phyloP scores from a whole-genome alignment of 768 basidiomycete species.

The Mycena venus region DNA sequence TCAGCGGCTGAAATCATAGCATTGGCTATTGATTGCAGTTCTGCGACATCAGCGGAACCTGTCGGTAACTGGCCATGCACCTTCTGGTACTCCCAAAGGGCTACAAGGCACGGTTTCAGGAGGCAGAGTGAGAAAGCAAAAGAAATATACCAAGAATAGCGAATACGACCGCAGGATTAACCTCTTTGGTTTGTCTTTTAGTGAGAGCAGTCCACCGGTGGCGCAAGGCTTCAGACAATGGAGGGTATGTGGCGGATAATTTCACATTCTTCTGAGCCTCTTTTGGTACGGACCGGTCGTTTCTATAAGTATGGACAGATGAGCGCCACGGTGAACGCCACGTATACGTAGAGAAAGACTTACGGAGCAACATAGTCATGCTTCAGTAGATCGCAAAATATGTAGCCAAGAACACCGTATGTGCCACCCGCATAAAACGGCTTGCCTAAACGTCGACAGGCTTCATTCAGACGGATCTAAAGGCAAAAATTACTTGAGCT shows the following conservation, averaged over 20 bases:
- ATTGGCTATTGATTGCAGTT: slow-evolving; percentile 77
- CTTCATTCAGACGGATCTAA: slow-evolving; percentile 83
- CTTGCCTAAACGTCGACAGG: slow-evolving; percentile 80
- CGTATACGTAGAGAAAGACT: slow-evolving; percentile 46
- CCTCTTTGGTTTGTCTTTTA: slow-evolving; percentile 83
- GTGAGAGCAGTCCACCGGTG: slow-evolving; percentile 80
- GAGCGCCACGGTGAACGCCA: slow-evolving; percentile 23
- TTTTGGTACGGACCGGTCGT: slow-evolving; percentile 71
- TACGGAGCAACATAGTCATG: slow-evolving; percentile 92
- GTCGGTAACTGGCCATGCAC: slow-evolving; percentile 72
- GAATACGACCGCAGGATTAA: slow-evolving; percentile 83
- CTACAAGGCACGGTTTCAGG: slow-evolving; percentile 51
- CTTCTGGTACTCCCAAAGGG: slow-evolving; percentile 87
- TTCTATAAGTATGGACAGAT: slow-evolving; percentile 49
- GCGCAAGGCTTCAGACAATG: slow-evolving; percentile 72
- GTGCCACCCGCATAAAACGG: slow-evolving; percentile 94
- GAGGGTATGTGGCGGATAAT: slow-evolving; percentile 72
- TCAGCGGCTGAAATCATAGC: slow-evolving; percentile 70
- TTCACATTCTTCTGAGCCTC: slow-evolving; percentile 72
- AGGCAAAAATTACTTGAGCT: slow-evolving; percentile 27
- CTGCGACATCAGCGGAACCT: slow-evolving; percentile 58
- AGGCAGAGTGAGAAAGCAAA: slow-evolving; percentile 3
- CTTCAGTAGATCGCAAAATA: slow-evolving; percentile 91
- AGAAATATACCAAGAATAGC: slow-evolving; percentile 74
- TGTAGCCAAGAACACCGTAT: slow-evolving; percentile 92